Evolutionary conservation across 2,329 filamentous ascomycete genomes (phyloP).

Genomic region (Thermothelomyces thermophilus): DNA sequence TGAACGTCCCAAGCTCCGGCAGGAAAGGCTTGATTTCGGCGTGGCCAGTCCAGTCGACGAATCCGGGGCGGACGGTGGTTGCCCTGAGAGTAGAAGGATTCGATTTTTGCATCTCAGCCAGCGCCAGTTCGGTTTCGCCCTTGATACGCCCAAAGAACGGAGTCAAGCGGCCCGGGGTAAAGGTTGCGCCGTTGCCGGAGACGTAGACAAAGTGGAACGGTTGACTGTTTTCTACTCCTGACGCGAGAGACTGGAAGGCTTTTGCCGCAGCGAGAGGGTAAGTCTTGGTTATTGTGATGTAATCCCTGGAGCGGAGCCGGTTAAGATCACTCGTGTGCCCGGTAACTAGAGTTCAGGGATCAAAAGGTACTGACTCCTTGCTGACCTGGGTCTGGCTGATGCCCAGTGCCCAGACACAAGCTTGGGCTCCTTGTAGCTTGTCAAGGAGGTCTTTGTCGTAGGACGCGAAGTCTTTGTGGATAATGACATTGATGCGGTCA

Average conservation of each 20-base stretch:
- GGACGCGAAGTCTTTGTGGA: conserved; percentile 58
- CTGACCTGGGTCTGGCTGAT: conserved; percentile 53
- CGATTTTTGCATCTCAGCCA: conserved; percentile 45
- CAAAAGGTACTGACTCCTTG: conserved; percentile 43
- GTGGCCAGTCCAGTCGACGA: conserved; percentile 47
- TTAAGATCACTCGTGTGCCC: background rate
- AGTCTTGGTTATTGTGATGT: conserved; percentile 60
- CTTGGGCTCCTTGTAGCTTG: conserved; percentile 57
- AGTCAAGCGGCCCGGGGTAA: conserved; percentile 48
- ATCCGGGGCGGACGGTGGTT: conserved; percentile 52
- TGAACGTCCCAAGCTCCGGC: conserved; percentile 27
- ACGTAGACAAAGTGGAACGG: conserved; percentile 67
- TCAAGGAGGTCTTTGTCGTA: conserved; percentile 53
- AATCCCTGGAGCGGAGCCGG: conserved; percentile 40
- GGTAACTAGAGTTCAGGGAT: background rate
- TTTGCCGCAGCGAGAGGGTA: conserved; percentile 58
- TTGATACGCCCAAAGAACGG: conserved; percentile 58
- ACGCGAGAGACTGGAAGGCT: conserved; percentile 47
- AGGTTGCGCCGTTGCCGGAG: conserved; percentile 57
- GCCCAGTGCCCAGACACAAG: conserved; percentile 69
- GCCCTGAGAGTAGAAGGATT: conserved; percentile 42
- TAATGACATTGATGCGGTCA: conserved; percentile 56
- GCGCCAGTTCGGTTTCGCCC: conserved; percentile 55
- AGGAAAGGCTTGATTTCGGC: conserved; percentile 37
- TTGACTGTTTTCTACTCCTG: conserved; percentile 27